These are phyloP conservation scores for Nymphaea colorata DNA, from an alignment of 164 flowering plant species.

Conservation along the genomic window DNA sequence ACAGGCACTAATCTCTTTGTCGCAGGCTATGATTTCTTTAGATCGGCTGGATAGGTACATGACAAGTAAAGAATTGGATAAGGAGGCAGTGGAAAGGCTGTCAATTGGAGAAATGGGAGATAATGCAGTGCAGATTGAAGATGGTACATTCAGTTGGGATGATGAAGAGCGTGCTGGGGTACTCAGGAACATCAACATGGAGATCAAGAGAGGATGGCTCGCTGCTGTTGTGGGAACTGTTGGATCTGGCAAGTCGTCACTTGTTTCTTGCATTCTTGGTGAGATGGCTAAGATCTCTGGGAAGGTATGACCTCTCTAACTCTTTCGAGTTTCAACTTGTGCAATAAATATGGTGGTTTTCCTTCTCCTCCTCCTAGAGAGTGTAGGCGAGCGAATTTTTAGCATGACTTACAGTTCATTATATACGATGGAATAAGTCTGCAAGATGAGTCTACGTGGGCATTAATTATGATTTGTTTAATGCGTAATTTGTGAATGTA, in stretches of 20 bases:
- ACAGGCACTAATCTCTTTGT: slow-evolving; percentile 66
- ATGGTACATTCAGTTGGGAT: slow-evolving; percentile 82
- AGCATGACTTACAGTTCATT: no score
- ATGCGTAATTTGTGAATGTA: no score
- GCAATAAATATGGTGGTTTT: no score
- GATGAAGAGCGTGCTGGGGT: slow-evolving; percentile 44
- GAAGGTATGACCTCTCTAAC: slow-evolving; percentile 37
- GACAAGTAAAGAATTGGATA: slow-evolving; percentile 59
- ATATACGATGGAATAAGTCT: no score
- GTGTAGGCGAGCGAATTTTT: no score
- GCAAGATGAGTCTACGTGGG: no score
- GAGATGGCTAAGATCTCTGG: slow-evolving; percentile 91
- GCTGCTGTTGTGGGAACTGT: slow-evolving; percentile 93
- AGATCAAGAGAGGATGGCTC: slow-evolving; percentile 60
- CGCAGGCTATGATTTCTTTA: slow-evolving; percentile 81
- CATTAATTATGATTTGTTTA: no score
- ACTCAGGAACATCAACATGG: slow-evolving; percentile 45
- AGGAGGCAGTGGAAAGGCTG: slow-evolving; percentile 47
- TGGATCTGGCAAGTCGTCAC: slow-evolving; percentile 92
- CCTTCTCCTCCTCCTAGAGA: no score
- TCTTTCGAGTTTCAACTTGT: background rate
- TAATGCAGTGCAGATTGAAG: slow-evolving; percentile 54
- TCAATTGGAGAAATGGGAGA: slow-evolving; percentile 17
- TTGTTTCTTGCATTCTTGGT: slow-evolving; percentile 75
- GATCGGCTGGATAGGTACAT: slow-evolving; percentile 62